Evolutionary conservation across 2,329 filamentous ascomycete species (phyloP), one percentile per base, ranked within the genome.

Genomic region (Pseudogymnoascus sp.): DNA sequence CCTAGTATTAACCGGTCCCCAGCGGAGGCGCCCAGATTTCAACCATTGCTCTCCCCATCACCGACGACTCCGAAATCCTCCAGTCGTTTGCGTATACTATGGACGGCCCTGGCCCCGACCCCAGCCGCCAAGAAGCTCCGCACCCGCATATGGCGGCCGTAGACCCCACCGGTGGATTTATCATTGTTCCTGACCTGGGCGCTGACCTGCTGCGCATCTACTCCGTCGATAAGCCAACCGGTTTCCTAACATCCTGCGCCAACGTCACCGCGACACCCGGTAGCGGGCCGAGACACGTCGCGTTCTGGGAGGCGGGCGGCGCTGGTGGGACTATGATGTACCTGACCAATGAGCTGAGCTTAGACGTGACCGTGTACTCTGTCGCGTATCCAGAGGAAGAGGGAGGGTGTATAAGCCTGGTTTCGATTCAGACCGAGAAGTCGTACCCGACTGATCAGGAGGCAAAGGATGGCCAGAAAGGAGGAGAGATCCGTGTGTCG

Each of bases 181-280:
- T 83, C 21, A 64, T 84, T 12, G 74, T 79, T 13, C 79, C 81
- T 0, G 82, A 84, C 63, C 75, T 87, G 1, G 79, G 82, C 25
- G 75, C 77, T 0, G 82, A 84, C 64, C 64, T 77, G 2, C 68
- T 83, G 25, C 77, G 77, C 55, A 72, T 83, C 10, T 83, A 77
- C 68, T 66, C 69, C 42, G 77, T 82, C 64, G 72, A 80, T 64
- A 67, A 68, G 1, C 65, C 69, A 1, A 75, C 70, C 2, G 76
- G 75, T 15, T 66, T 69, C 1, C 73, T 82, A 29, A 73, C 75
- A 0, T 71, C 72, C 31, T 65, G 69, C 31, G 73, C 74, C 3
- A 72, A 76, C 1, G 68, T 77, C 29, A 61, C 71, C 18, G 62
- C 74, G 37, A 42, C 70, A 31, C 31, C 72, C 0, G 81, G 79